Conservation (phyloP, 1,139 yeast species). For the Blastobotrys capitulatus region DNA sequence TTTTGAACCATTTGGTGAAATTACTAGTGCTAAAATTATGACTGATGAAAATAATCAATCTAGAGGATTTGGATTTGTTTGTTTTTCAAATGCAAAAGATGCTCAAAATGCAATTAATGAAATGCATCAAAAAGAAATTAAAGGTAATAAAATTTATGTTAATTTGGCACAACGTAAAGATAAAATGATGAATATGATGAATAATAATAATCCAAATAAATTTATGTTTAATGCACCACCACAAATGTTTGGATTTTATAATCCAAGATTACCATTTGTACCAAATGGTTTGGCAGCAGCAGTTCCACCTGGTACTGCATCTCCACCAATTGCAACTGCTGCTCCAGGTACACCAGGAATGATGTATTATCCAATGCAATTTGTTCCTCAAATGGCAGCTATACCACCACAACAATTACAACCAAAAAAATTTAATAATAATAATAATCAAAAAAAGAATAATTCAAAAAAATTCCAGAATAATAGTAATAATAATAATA, state of each 20-base stretch:
- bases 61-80: conserved; percentile 92
- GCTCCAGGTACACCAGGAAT: background rate
- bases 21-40: conserved; percentile 90
- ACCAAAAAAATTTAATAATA: background rate
- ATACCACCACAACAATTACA: background rate
- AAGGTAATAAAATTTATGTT: conserved; percentile 85
- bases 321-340: conserved; percentile 1
- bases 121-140: conserved; percentile 83
- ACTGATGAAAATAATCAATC: conserved; percentile 81
- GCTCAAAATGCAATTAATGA: conserved; percentile 89
- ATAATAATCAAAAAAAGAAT: background rate
- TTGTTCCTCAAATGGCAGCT: background rate
- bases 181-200: conserved; percentile 40
- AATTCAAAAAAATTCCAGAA: background rate
- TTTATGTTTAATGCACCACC: background rate
- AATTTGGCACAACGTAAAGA: conserved; percentile 93
- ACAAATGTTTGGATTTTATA: background rate
- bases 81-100: conserved; percentile 87
- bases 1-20: conserved; percentile 79
- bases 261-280: conserved; percentile 44
- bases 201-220: too few relatives aligned
- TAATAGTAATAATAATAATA: background rate
- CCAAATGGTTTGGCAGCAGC: conserved; percentile 42
- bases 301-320: conserved; percentile 66
- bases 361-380: conserved; percentile 12